These are phyloP conservation scores for Lactarius pseudohatsudake DNA, from an alignment of 768 basidiomycete genomes.

Conservation along the genomic window DNA sequence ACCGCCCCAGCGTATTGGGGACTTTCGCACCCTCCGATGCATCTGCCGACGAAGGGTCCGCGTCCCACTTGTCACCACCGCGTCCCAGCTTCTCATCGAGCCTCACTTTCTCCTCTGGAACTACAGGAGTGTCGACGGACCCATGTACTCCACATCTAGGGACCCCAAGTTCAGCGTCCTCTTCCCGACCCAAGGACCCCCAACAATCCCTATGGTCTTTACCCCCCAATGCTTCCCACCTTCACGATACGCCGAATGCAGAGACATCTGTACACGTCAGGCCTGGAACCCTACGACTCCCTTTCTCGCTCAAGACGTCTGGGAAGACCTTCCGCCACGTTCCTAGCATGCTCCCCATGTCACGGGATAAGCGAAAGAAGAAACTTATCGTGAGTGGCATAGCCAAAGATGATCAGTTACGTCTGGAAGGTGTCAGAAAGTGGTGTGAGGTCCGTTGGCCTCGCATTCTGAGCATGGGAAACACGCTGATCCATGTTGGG, in stretches of 20 bases:
- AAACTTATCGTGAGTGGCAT: conserved; percentile 71
- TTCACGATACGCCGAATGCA: conserved; percentile 39
- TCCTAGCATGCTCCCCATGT: conserved; percentile 31
- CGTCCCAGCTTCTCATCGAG: conserved; percentile 31
- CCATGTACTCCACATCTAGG: conserved; percentile 34
- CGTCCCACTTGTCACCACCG: conserved; percentile 35
- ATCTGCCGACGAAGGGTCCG: conserved; percentile 32
- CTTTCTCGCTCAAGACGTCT: conserved; percentile 35
- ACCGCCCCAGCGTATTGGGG: conserved; percentile 56
- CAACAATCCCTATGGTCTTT: conserved; percentile 42
- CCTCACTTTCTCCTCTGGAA: conserved; percentile 30
- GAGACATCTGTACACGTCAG: conserved; percentile 31
- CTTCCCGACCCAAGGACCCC: conserved; percentile 37
- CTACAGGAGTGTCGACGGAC: conserved; percentile 27
- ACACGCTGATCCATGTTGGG: conserved; percentile 21
- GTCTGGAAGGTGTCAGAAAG: conserved; percentile 63
- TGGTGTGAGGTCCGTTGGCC: conserved; percentile 69
- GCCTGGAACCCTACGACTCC: conserved; percentile 36
- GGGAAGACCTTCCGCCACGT: conserved; percentile 28
- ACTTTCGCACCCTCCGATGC: conserved; percentile 55
- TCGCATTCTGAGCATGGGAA: conserved; percentile 22
- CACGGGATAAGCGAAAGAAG: conserved; percentile 55
- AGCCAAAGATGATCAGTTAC: conserved; percentile 54
- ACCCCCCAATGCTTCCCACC: conserved; percentile 42
- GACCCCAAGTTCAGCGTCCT: conserved; percentile 38